Evolutionary conservation across 1,139 yeast genomes (phyloP).

Genomic region (Scheffersomyces lignicola): DNA sequence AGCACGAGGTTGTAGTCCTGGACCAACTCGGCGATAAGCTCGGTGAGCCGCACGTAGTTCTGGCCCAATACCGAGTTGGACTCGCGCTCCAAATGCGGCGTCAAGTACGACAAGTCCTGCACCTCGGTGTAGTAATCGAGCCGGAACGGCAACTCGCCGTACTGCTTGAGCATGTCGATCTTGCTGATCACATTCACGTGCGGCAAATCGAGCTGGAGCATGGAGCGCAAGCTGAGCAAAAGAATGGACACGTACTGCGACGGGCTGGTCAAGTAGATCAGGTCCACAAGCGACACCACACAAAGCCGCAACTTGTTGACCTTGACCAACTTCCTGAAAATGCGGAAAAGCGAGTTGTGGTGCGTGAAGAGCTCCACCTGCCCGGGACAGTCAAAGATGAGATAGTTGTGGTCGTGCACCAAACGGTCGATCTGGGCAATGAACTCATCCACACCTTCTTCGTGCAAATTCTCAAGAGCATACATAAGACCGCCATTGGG

Average conservation of each 20-base stretch:
- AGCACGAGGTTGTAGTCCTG: conserved; percentile 86
- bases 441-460: conserved; percentile 53
- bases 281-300: conserved; percentile 85
- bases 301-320: conserved; percentile 70
- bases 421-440: conserved; percentile 57
- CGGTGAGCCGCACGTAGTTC: conserved; percentile 68
- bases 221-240: conserved; percentile 72
- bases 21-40: conserved; percentile 77
- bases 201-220: conserved; percentile 48
- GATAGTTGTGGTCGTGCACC: conserved; percentile 60
- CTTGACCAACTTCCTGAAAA: conserved; percentile 38
- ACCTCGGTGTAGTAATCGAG: conserved; percentile 91
- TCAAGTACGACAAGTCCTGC: conserved; percentile 71
- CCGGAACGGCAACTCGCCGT: conserved; percentile 61
- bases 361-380: conserved; percentile 52
- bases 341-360: conserved; percentile 38
- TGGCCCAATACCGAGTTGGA: conserved; percentile 60
- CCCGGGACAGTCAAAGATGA: conserved; percentile 83
- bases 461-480: conserved; percentile 70
- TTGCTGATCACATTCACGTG: conserved; percentile 66
- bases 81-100: conserved; percentile 72
- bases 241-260: conserved; percentile 88
- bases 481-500: conserved; percentile 95
- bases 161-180: conserved; percentile 74
- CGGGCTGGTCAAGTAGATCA: conserved; percentile 81